Evolutionary conservation across 2,329 filamentous ascomycete species (phyloP), one percentile per base, ranked within the genome.

Genomic region (Zelopaecilomyces penicillatus): DNA sequence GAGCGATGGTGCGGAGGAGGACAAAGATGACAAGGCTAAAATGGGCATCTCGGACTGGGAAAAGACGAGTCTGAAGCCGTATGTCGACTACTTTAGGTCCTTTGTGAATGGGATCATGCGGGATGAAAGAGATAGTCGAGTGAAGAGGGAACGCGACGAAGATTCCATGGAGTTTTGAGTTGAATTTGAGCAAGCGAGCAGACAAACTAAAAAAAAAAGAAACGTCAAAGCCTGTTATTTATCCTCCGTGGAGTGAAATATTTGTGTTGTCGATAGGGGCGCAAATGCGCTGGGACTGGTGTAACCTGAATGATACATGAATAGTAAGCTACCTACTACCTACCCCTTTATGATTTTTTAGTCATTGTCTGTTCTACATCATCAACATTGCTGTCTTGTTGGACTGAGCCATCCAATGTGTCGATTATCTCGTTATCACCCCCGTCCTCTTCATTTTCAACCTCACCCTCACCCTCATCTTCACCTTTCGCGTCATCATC

Each of bases 31-130:
- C 30, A 62, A 52, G 34, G 48, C 51, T 3, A 69, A 67, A 55
- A 55, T 39, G 28, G 43, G 53, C 45, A 57, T 86, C 39, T 78
- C 83, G 53, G 93, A 98, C 60, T 97, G 91, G 82, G 91, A 98
- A 67, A 98, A 97, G 78, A 98, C 93, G 27, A 88, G 87, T 52
- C 65, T 98, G 59, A 95, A 85, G 69, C 88, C 89, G 6, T 97
- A 95, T 61, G 81, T 97, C 32, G 90, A 97, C 46, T 83, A 84
- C 54, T 97, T 98, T 65, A 78, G 85, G 54, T 76, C 74, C 1
- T 95, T 96, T 65, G 87, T 97, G 6, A 75, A 79, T 7, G 75
- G 70, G 0, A 64, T 98, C 44, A 74, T 96, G 63, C 90, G 83
- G 63, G 91, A 95, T 47, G 82, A 83, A 61, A 71, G 72, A 50